Percentiles rank a stretch among this genome's conserved stretches.
These are phyloP conservation scores for Saturnispora galanensis DNA, from an alignment of 805 yeast species.

Conservation along the genomic window DNA sequence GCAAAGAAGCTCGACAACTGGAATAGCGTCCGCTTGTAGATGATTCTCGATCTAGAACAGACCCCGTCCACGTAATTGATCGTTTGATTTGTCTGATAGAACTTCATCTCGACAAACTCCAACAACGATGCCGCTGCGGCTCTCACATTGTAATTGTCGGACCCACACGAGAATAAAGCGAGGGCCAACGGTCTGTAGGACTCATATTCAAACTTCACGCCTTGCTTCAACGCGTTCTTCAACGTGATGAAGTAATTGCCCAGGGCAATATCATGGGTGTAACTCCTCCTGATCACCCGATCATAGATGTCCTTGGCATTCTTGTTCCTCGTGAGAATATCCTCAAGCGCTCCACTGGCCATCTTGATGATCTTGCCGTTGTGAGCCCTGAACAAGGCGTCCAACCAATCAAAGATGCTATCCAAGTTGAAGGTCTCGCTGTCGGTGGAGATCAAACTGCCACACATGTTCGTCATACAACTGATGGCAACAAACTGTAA, in stretches of 20 bases:
- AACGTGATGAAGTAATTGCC: conserved; percentile 65
- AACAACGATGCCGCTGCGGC: conserved; percentile 64
- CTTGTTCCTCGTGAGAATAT: conserved; percentile 53
- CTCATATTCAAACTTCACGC: conserved; percentile 37
- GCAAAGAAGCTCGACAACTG: conserved; percentile 73
- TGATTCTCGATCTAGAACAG: conserved; percentile 66
- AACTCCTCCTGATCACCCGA: conserved; percentile 66
- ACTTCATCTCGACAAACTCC: conserved; percentile 50
- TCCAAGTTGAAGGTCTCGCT: conserved; percentile 57
- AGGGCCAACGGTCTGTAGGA: conserved; percentile 65
- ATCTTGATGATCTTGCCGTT: conserved; percentile 47
- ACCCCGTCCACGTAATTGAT: conserved; percentile 59
- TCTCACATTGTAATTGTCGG: conserved; percentile 58
- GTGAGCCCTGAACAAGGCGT: conserved; percentile 51
- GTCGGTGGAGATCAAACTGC: conserved; percentile 53
- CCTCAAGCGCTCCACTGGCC: conserved; percentile 64
- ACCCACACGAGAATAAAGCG: conserved; percentile 71
- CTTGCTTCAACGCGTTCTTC: conserved; percentile 50
- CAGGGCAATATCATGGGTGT: conserved; percentile 44
- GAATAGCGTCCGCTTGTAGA: conserved; percentile 78
- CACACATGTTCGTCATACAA: conserved; percentile 74
- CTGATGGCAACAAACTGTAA: conserved; percentile 64
- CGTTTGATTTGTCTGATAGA: conserved; percentile 44
- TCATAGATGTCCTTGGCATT: conserved; percentile 40
- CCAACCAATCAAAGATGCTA: conserved; percentile 72